phyloP scores from a whole-genome alignment of 192 early-diverging fungal genomes.

The Rhizophagus sp. region DNA sequence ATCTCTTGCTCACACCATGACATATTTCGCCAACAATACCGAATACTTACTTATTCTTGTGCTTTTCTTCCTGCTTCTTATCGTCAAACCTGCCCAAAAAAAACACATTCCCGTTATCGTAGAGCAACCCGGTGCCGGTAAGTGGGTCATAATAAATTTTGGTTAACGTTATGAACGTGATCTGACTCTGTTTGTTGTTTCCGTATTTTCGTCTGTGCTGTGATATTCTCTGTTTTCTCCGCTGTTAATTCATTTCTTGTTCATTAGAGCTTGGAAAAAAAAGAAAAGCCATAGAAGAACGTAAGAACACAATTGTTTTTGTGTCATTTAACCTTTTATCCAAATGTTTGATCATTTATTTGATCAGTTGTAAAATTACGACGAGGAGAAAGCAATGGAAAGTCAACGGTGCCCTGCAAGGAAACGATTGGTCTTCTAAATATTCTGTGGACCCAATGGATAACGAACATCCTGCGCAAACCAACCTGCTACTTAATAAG shows the following conservation, averaged over 20 bases:
- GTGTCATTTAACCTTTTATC: too few relatives aligned
- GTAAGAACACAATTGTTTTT: too few relatives aligned
- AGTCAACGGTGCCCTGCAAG: background rate
- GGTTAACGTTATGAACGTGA: too few relatives aligned
- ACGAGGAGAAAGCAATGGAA: background rate
- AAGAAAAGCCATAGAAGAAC: background rate
- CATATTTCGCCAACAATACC: background rate
- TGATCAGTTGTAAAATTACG: background rate
- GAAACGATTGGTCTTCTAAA: background rate
- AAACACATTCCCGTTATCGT: constrained; percentile 13
- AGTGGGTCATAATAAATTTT: constrained; percentile 15
- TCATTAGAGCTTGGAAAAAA: background rate
- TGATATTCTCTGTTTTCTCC: too few relatives aligned
- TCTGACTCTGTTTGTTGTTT: too few relatives aligned
- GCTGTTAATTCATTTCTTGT: background rate
- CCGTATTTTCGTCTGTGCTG: too few relatives aligned
- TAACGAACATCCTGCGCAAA: background rate
- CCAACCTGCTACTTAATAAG: background rate
- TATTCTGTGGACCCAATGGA: background rate
- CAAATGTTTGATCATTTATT: background rate
- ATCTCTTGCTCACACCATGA: too few relatives aligned
- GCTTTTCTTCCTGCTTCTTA: constrained; percentile 22
- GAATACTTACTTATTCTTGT: constrained; percentile 20
- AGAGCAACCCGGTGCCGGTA: background rate
- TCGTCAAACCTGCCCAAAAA: constrained; percentile 10